Evolutionary conservation across 2,329 filamentous ascomycete genomes (phyloP), one percentile per base, ranked within the genome.

Genomic region (Periconia macrospinosa): DNA sequence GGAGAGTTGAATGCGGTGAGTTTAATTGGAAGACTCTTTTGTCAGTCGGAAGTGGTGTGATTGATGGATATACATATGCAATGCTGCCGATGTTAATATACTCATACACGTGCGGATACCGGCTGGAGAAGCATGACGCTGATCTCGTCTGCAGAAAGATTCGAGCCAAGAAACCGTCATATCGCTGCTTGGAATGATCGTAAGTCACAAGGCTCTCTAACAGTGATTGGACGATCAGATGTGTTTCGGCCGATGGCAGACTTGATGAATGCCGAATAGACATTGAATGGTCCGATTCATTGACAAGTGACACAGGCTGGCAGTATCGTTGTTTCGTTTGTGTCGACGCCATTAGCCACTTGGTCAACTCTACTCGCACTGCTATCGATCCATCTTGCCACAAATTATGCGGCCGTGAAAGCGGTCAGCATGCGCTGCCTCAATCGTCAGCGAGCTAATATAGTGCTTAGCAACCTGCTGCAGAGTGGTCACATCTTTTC

Each of bases 101-200:
- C 17, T 23, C 48, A 15, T 42, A 56, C 56, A 60, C 59, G 61
- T 59, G 63, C 30, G 42, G 45, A 49, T 45, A 45, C 49, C 30
- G 48, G 18, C 49, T 44, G 47, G 55, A 64, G 63, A 56, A 60
- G 53, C 50, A 47, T 45, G 45, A 48, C 45, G 57, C 62, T 67
- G 52, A 65, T 57, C 41, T 51, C 15, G 30, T 43, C 46, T 50
- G 52, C 64, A 83, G 78, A 87, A 96, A 82, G 93, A 97, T 71
- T 92, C 92, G 13, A 95, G 90, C 60, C 94, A 97, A 76, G 94
- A 97, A 75, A 97, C 93, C 0, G 86, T 96, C 18, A 90, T 99
- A 52, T 93, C 91, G 2, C 80, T 97, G 23, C 57, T 96, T 33
- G 94, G 94, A 2, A 92, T 97, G 84, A 81, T 96, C 48, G 82